Evolutionary conservation across 768 basidiomycete species (phyloP), one percentile per base, ranked within the genome.

Genomic region (Hortiboletus flavorubellus): DNA sequence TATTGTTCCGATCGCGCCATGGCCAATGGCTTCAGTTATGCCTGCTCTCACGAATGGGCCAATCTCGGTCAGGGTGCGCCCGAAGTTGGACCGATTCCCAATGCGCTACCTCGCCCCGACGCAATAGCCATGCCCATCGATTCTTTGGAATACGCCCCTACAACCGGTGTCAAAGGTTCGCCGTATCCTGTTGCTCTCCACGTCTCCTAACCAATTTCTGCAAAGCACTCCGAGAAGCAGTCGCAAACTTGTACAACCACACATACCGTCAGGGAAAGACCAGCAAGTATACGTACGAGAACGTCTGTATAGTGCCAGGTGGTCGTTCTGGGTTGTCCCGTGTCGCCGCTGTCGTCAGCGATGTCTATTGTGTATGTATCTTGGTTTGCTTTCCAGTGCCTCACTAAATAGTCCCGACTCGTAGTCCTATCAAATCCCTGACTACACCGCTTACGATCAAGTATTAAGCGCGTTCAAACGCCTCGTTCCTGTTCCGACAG

Each of bases 1-100:
- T 97, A 95, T 69, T 94, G 93, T 71, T 92, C 90, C 2, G 91
- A 94, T 66, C 85, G 93, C 55, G 91, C 93, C n/a, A 91, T 93
- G 76, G 93, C 93, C 11, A 96, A 97, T 66, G 94, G 94, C 9
- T 97, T 93, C 76, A 86, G 75, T 59, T 89, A 91, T 61, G 81
- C 87, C 55, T 76, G 77, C 60, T 85, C 84, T 14, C 86, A 91
- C 64, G 85, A 87, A 59, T 93, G 92, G 91, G 80, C 89, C 6
- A 92, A 93, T 66, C 78, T 92, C 10, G 95, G 94, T n/a, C 93
- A 95, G 73, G 91, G 90, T 41, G 91, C 91, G 15, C 93, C 93
- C 8, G 92, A 93, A 72, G 88, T 93, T 5, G 93, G 93, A 0
- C 83, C 82, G 3, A 84, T 95, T 43, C 92, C 93, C 10, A 80